phyloP scores from a whole-genome alignment of 495 filamentous ascomycete genomes.

The Penicillium taxi region DNA sequence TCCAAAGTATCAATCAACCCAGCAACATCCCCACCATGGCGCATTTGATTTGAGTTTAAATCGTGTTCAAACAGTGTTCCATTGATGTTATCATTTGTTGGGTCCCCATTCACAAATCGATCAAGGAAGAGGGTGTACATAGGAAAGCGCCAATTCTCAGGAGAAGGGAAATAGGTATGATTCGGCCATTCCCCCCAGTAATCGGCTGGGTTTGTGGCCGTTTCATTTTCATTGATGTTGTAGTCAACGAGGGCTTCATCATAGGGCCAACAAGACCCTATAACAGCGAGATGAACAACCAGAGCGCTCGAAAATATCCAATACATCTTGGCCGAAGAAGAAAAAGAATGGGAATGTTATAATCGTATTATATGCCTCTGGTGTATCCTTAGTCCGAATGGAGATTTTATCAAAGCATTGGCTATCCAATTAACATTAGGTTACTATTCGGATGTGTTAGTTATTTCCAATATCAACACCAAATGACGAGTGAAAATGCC shows the following conservation, averaged over 20 bases:
- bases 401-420: no score
- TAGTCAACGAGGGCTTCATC: conserved; percentile 45
- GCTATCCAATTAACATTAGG: no score
- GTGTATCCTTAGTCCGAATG: no score
- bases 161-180: conserved; percentile 50
- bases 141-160: conserved; percentile 62
- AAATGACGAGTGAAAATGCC: no score
- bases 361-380: neutral
- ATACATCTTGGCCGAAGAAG: conserved; percentile 23
- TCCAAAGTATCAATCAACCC: conserved; percentile 61
- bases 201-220: conserved; percentile 50
- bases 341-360: neutral
- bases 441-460: no score
- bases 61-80: conserved; percentile 64
- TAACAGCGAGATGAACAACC: conserved; percentile 21
- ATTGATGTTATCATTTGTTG: conserved; percentile 63
- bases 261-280: conserved; percentile 44
- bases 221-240: conserved; percentile 57
- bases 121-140: conserved; percentile 67
- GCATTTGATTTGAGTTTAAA: conserved; percentile 58
- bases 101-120: conserved; percentile 65
- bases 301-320: conserved; percentile 22
- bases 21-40: conserved; percentile 63
- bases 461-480: no score
- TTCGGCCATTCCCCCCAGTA: conserved; percentile 55